Evolutionary conservation across 352 stramenopile genomes (phyloP), one percentile per base, ranked within the genome.

Genomic region (Plasmopara muralis): DNA sequence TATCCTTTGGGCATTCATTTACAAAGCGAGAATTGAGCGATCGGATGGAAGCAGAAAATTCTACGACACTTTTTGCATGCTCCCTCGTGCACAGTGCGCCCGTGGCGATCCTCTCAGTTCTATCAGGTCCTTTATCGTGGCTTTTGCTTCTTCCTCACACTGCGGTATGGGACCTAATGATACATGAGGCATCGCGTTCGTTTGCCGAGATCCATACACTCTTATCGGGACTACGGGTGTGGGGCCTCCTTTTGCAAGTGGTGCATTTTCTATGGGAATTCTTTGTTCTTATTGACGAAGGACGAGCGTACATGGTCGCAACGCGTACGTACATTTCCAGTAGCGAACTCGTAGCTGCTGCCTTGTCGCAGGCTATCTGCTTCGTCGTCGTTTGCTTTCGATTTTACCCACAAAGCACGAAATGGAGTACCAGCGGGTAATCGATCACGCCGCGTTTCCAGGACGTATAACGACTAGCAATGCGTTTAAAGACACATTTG

Each of bases 71-170:
- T 25, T 68, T 74, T 25, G 25, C 63, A 2, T 70, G 58, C n/a
- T 76, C 71, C 6, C 52, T 87, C 5, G 64, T 70, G 33, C 73
- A 73, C 47, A 83, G 67, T 40, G 47, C 65, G 6, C 62, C 64
- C 4, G 55, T 70, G 2, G 62, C 72, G 12, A 45, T 72, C 4
- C 52, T 76, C 10, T 63, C 50, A 4, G 5, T 66, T 29, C 31
- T 64, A 10, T 65, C 59, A 3, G 63, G 68, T 28, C 29, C 77
- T 34, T 40, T 87, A 34, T 83, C 71, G 28, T 87, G 76, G 76
- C 47, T 83, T 13, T 57, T 87, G 47, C 55, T 85, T 16, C 53
- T 85, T 10, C 74, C 72, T 6, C 80, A 74, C 50, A 62, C 72
- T 29, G 60, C 74, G 38, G 68, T 81, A 30, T 82, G 66, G 55